phyloP scores from a whole-genome alignment of 1,284 basidiomycete genomes.

The Malassezia equina region DNA sequence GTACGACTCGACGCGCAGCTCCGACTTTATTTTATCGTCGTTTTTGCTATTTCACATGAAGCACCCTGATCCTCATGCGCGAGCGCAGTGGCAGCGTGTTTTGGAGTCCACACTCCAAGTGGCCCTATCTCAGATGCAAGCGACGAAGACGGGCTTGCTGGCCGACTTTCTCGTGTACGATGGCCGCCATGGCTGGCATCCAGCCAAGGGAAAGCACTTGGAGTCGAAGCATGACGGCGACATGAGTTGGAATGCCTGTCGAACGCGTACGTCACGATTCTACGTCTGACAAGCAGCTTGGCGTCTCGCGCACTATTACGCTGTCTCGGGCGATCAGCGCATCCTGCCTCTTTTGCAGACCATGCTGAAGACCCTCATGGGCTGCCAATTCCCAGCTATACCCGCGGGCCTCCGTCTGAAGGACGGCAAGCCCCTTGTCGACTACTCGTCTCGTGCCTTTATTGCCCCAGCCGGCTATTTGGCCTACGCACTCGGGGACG shows the following conservation, averaged over 20 bases:
- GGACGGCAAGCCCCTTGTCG: conserved; percentile 20
- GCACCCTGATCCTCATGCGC: conserved; percentile 19
- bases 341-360: conserved; percentile 30
- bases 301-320: conserved; percentile 38
- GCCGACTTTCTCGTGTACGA: conserved; percentile 32
- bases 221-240: conserved; percentile 34
- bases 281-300: conserved; percentile 17
- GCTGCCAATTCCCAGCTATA: conserved; percentile 25
- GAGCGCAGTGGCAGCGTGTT: conserved; percentile 27
- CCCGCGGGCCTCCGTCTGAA: conserved; percentile 27
- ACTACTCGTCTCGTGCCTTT: conserved; percentile 35
- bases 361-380: conserved; percentile 19
- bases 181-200: conserved; percentile 18
- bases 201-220: conserved; percentile 23
- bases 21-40: conserved; percentile 33
- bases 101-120: conserved; percentile 23
- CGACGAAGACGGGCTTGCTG: conserved; percentile 20
- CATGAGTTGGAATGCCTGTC: conserved; percentile 39
- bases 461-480: conserved; percentile 35
- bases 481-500: conserved; percentile 30
- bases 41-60: conserved; percentile 28
- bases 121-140: conserved; percentile 13
- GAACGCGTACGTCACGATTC: conserved; percentile 20
- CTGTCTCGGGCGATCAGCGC: conserved; percentile 23
- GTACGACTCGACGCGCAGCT: conserved; percentile 29